Percentiles rank a stretch among this genome's conserved stretches.
These are phyloP conservation scores for Agarophyton chilense DNA, from an alignment of 23 red algal genomes.

Conservation along the genomic window DNA sequence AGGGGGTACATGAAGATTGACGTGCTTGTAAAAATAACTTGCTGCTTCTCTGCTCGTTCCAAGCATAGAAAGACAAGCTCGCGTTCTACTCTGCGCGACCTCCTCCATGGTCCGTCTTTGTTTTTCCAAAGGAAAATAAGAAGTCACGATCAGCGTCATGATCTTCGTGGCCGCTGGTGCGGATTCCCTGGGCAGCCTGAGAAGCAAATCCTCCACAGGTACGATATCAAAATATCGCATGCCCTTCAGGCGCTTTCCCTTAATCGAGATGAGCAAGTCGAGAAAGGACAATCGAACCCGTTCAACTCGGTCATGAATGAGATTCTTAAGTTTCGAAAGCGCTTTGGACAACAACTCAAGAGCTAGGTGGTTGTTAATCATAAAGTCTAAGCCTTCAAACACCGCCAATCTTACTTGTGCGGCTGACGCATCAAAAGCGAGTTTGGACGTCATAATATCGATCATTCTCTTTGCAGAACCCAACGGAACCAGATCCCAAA, in stretches of 20 bases:
- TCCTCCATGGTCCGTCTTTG: constrained; percentile 18
- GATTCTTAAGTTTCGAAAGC: constrained; percentile 27
- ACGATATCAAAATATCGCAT: constrained; percentile 74
- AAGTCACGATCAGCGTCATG: constrained; percentile 49
- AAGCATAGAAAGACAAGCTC: constrained; percentile 59
- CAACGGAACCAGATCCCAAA: constrained; percentile 52
- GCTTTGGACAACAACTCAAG: constrained; percentile 13
- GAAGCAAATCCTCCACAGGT: constrained; percentile 60
- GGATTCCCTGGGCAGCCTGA: constrained; percentile 28
- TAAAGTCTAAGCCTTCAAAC: constrained; percentile 45
- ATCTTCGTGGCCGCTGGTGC: constrained; percentile 24
- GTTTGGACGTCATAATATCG: constrained; percentile 37
- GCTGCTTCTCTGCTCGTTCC: constrained; percentile 33
- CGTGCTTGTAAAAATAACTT: constrained; percentile 49
- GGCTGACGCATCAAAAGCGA: constrained; percentile 49
- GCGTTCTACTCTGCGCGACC: constrained; percentile 9
- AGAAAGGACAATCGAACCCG: constrained; percentile 51
- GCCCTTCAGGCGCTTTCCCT: constrained; percentile 32
- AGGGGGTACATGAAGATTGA: constrained; percentile 58
- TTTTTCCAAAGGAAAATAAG: constrained; percentile 62
- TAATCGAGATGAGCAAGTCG: constrained; percentile 37
- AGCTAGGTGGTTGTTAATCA: constrained; percentile 44
- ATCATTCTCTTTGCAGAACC: constrained; percentile 43
- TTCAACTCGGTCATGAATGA: constrained; percentile 60
- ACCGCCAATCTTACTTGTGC: constrained; percentile 52